Evolutionary conservation across 177 flowering plant species (phyloP).

Genomic region (Vitis hybrid): DNA sequence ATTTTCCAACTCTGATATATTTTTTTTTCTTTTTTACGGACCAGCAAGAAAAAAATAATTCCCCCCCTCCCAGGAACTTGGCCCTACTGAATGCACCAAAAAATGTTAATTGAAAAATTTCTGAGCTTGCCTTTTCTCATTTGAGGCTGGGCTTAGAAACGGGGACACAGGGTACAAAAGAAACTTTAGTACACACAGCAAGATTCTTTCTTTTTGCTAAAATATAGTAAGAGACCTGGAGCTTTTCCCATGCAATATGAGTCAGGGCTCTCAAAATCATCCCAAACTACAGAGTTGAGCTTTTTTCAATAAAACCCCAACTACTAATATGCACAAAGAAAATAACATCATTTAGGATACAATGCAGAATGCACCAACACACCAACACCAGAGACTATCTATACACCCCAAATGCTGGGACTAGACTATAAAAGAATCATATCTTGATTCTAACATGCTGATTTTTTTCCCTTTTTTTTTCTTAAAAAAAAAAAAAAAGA

Average conservation of each 20-base stretch:
- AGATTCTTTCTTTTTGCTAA: neutral
- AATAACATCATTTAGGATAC: slow-evolving; percentile 14
- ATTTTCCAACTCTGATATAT: too few relatives aligned
- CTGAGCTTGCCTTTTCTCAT: neutral
- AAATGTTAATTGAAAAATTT: neutral
- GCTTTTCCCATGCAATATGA: slow-evolving; percentile 25
- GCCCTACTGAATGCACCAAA: neutral
- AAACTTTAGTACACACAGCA: neutral
- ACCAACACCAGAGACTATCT: slow-evolving; percentile 33
- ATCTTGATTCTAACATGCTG: slow-evolving; percentile 54
- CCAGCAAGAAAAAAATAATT: too few relatives aligned
- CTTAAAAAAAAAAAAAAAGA: too few relatives aligned
- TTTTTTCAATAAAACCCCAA: slow-evolving; percentile 1
- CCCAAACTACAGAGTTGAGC: slow-evolving; percentile 4
- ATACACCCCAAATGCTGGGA: slow-evolving; percentile 55
- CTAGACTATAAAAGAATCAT: slow-evolving; percentile 63
- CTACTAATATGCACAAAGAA: slow-evolving; percentile 32
- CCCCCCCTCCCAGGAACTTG: neutral
- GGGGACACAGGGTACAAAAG: too few relatives aligned
- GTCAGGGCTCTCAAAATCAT: slow-evolving; percentile 16
- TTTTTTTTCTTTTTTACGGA: too few relatives aligned
- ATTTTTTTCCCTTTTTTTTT: neutral
- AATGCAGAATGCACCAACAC: slow-evolving; percentile 23
- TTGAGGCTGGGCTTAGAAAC: neutral
- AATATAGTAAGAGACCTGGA: slow-evolving; percentile 2